phyloP scores from a whole-genome alignment of 352 stramenopile species.

The Globisporangium cylindrosporum region DNA sequence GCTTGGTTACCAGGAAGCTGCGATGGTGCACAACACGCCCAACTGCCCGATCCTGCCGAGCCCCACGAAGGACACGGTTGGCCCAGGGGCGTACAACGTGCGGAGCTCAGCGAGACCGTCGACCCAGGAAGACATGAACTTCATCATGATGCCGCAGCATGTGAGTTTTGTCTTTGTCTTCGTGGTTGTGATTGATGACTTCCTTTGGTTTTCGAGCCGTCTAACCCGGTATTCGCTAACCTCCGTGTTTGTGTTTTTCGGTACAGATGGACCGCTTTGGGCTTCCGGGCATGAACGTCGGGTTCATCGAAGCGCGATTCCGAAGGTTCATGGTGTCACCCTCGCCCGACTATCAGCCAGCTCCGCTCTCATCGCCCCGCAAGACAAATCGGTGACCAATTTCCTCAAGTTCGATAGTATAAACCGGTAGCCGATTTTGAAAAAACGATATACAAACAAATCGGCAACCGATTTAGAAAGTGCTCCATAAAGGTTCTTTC shows the following conservation, averaged over 20 bases:
- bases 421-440: no score
- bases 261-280: slow-evolving; percentile 60
- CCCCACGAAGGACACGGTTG: slow-evolving; percentile 44
- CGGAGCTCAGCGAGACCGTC: slow-evolving; percentile 14
- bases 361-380: background rate
- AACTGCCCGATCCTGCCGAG: slow-evolving; percentile 60
- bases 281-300: slow-evolving; percentile 33
- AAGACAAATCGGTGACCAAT: background rate
- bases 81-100: slow-evolving; percentile 49
- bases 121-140: slow-evolving; percentile 51
- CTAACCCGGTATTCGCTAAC: background rate
- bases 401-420: no score
- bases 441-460: no score
- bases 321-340: slow-evolving; percentile 54
- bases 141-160: slow-evolving; percentile 70
- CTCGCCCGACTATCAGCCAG: background rate
- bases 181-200: no score
- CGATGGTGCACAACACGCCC: slow-evolving; percentile 74
- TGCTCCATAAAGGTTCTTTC: no score
- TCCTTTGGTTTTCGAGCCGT: background rate
- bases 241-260: background rate
- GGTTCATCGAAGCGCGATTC: slow-evolving; percentile 69
- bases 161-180: slow-evolving; percentile 28
- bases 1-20: slow-evolving; percentile 34
- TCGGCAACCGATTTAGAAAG: no score